Evolutionary conservation across 371 early-diverging fungal genomes (phyloP), one percentile per base, ranked within the genome.

Genomic region (Mycotypha africana): DNA sequence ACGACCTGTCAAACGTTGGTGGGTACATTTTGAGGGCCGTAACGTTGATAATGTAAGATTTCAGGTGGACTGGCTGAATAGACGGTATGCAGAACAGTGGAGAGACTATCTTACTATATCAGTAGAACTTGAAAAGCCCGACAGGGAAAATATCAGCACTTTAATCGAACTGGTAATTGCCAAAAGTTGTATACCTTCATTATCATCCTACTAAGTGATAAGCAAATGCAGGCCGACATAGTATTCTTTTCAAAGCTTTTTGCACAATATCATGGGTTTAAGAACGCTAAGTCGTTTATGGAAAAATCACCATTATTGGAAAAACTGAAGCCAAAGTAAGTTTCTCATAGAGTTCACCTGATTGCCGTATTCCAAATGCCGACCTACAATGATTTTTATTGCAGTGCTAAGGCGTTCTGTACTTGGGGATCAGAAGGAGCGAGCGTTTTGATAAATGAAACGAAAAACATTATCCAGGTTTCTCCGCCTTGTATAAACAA

Each of bases 11-110:
- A 11, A 35, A 42, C 47, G 31, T 17, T 43, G 44, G 44, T 82
- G 86, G 86, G 62, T 79, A 16, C 86, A 86, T 53, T 86, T 82
- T 56, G 86, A 86, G 50, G 84, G 55, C 15, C 63, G 86, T 3
- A 84, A 84, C 21, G 62, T 76, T 8, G 60, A 60, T 8, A 59
- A 82, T 34, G 64, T 66, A 1, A 42, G 72, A n/a, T 36, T 47
- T 25, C 82, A 83, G 71, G 76, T 86, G 40, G 68, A 73, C 21
- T 75, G 76, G 66, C 37, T 82, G 2, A 58, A 72, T 20, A 67
- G 70, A 14, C 69, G 67, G 9, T 49, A 34, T 7, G 33, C 47
- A 12, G 70, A 70, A 28, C 49, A 56, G 12, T 74, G 70, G 69
- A 64, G 68, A 33, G 48, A 61, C 5, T 42, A 61, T 15, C 52